phyloP scores from a whole-genome alignment of 495 filamentous ascomycete species.

The Parathielavia hyrcaniae region DNA sequence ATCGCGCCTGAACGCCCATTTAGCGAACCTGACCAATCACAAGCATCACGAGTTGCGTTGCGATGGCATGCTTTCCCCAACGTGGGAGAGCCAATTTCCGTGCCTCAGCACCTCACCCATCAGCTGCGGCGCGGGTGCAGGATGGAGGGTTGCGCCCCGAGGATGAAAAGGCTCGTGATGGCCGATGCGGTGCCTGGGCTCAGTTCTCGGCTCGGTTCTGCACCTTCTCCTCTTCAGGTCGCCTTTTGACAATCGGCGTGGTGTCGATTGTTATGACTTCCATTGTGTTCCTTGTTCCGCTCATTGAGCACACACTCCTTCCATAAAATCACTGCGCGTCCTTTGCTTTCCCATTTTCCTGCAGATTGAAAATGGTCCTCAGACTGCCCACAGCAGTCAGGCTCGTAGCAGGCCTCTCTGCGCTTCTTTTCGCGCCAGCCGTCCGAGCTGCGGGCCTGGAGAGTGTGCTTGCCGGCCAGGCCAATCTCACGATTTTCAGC shows the following conservation, averaged over 20 bases:
- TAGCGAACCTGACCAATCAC: not conserved
- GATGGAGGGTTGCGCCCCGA: not conserved
- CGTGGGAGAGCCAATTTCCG: constrained; percentile 1
- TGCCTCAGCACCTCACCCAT: not conserved
- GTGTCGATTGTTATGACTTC: constrained; percentile 2
- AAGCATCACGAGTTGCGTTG: not conserved
- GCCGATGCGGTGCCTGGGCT: not conserved
- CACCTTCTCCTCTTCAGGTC: not conserved
- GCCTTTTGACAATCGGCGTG: not conserved
- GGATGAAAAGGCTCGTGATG: constrained; percentile 7
- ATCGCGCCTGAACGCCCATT: too few relatives aligned
- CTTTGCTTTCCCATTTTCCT: not conserved
- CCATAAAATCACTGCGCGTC: not conserved
- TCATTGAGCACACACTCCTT: not conserved
- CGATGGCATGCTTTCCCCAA: not conserved
- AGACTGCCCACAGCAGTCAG: constrained; percentile 4
- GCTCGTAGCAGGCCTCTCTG: not conserved
- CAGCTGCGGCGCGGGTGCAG: not conserved
- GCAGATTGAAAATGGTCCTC: constrained; percentile 8
- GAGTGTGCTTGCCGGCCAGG: constrained; percentile 10
- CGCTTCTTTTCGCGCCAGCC: not conserved
- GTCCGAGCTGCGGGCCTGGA: constrained; percentile 7
- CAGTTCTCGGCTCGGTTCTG: constrained; percentile 6
- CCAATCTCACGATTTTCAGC: constrained; percentile 16
- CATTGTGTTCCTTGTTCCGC: not conserved